Percentiles rank a stretch among this genome's conserved stretches.
Conservation (phyloP, 108 stramenopile genomes). For the Chaetoceros tenuissimus region DNA sequence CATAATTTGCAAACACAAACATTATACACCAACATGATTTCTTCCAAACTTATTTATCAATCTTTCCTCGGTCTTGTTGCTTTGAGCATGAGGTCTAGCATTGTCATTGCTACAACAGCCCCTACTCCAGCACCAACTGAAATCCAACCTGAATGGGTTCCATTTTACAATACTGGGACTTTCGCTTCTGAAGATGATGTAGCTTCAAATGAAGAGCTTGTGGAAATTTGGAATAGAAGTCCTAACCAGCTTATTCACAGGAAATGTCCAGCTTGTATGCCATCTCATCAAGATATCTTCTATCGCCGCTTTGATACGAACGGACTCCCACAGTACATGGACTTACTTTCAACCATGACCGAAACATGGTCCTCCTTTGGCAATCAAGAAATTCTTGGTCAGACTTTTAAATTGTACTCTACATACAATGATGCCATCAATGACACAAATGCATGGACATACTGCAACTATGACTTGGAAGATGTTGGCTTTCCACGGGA, state of each 20-base stretch:
- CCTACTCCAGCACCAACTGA: too few relatives aligned
- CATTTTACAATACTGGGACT: too few relatives aligned
- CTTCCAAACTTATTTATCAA: too few relatives aligned
- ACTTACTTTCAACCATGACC: slow-evolving; percentile 24
- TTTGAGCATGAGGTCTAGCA: too few relatives aligned
- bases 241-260: slow-evolving; percentile 17
- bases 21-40: too few relatives aligned
- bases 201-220: too few relatives aligned
- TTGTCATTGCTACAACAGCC: too few relatives aligned
- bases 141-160: too few relatives aligned
- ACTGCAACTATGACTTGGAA: slow-evolving; percentile 18
- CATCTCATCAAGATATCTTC: slow-evolving; percentile 23
- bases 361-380: slow-evolving; percentile 23
- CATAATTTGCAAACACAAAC: too few relatives aligned
- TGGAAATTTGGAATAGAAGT: too few relatives aligned
- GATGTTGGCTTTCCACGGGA: slow-evolving; percentile 25
- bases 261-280: slow-evolving; percentile 12
- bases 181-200: too few relatives aligned
- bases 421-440: slow-evolving; percentile 23
- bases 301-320: slow-evolving; percentile 21
- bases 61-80: too few relatives aligned
- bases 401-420: slow-evolving; percentile 26
- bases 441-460: slow-evolving; percentile 14
- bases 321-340: slow-evolving; percentile 6
- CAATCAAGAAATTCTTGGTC: slow-evolving; percentile 8